phyloP scores from a whole-genome alignment of 495 filamentous ascomycete genomes.

The Thermothielavioides terrestris region DNA sequence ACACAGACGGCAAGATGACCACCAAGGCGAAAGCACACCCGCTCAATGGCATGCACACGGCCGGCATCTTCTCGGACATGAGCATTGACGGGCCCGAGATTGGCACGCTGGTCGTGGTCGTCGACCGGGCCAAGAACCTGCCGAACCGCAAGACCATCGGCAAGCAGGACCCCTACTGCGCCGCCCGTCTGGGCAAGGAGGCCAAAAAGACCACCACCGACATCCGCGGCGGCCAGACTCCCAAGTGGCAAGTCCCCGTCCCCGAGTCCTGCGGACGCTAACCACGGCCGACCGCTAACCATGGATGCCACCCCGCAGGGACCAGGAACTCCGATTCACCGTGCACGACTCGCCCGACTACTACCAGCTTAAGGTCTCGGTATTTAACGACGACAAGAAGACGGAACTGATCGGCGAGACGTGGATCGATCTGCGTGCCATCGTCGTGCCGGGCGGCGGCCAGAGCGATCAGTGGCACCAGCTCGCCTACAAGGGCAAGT shows the following conservation, averaged over 20 bases:
- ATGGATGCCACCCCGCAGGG: constrained; percentile 47
- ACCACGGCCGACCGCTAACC: constrained; percentile 12
- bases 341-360: constrained; percentile 97
- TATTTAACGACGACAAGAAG: constrained; percentile 96
- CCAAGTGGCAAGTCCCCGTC: constrained; percentile 63
- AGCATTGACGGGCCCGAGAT: constrained; percentile 90
- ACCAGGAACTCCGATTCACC: constrained; percentile 91
- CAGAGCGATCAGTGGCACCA: constrained; percentile 89
- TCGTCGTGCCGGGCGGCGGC: constrained; percentile 78
- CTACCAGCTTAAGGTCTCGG: constrained; percentile 82
- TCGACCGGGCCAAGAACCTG: constrained; percentile 92
- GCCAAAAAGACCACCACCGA: constrained; percentile 97
- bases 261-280: no score
- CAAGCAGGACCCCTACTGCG: constrained; percentile 97
- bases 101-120: constrained; percentile 81
- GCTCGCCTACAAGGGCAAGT: constrained; percentile 79
- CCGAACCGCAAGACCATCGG: constrained; percentile 95
- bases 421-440: constrained; percentile 72
- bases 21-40: constrained; percentile 36
- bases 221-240: constrained; percentile 88
- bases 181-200: constrained; percentile 88
- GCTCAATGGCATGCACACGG: constrained; percentile 57
- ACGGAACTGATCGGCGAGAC: constrained; percentile 92
- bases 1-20: constrained; percentile 29
- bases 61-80: constrained; percentile 94